Percentiles rank a stretch among this genome's conserved stretches.
phyloP scores from a whole-genome alignment of 179 eudicot genomes.

The Silene vulgaris region DNA sequence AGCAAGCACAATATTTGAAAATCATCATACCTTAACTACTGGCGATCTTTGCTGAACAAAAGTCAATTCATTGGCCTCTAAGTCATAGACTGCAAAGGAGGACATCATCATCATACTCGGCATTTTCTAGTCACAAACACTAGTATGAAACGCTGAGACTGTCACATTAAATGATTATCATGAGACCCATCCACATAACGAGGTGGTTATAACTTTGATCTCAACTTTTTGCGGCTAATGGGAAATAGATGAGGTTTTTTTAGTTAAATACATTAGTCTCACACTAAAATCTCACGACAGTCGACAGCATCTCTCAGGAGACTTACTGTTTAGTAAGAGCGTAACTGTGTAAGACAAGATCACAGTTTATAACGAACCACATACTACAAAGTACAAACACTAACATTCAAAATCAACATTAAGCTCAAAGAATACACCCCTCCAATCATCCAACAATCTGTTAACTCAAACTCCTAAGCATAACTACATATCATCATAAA shows the following conservation, averaged over 20 bases:
- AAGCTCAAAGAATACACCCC: background rate
- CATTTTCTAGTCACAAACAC: no score
- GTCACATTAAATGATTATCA: no score
- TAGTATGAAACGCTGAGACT: no score
- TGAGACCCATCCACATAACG: no score
- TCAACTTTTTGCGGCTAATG: no score
- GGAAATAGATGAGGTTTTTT: no score
- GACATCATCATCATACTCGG: background rate
- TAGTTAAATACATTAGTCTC: no score
- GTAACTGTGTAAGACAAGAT: background rate
- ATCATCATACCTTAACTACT: slow-evolving; percentile 52
- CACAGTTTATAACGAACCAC: background rate
- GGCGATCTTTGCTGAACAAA: slow-evolving; percentile 90
- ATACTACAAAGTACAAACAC: no score
- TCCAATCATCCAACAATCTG: background rate
- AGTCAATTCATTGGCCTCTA: slow-evolving; percentile 41
- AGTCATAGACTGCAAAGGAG: slow-evolving; percentile 55
- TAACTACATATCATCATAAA: background rate
- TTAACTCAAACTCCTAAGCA: background rate
- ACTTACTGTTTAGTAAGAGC: background rate
- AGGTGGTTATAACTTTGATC: no score
- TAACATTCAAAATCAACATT: background rate
- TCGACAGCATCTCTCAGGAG: no score
- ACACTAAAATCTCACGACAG: no score
- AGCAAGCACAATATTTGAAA: background rate